These are phyloP conservation scores for Jatropha podagrica DNA, from an alignment of 441 rosid species.

Conservation along the genomic window DNA sequence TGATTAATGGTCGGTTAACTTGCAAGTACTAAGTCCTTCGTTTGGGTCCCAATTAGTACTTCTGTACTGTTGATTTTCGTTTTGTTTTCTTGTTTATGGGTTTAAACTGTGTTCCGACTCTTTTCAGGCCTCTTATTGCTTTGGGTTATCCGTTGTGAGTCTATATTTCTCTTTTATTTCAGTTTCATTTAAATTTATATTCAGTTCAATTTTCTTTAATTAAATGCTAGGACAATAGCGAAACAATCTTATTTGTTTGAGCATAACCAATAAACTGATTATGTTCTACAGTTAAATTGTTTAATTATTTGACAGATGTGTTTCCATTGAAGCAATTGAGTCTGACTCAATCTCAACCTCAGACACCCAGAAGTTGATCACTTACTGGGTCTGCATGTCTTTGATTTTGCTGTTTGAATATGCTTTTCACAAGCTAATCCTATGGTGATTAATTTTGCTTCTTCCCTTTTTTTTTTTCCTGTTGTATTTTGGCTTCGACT, in stretches of 20 bases:
- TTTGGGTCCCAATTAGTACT: neutral
- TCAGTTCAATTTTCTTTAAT: too few relatives aligned
- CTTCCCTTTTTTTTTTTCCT: neutral
- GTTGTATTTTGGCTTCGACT: too few relatives aligned
- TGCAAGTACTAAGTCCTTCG: neutral
- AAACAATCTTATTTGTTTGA: too few relatives aligned
- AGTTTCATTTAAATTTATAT: too few relatives aligned
- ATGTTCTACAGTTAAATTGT: too few relatives aligned
- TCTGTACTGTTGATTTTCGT: neutral
- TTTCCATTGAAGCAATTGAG: constrained; percentile 37
- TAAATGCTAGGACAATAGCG: too few relatives aligned
- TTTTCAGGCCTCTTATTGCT: constrained; percentile 33
- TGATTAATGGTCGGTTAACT: neutral
- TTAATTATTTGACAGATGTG: constrained; percentile 23
- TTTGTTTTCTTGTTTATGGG: neutral
- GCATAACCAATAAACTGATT: too few relatives aligned
- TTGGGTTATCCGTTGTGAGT: constrained; percentile 39
- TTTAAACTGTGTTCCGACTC: neutral
- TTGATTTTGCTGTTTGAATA: constrained; percentile 35
- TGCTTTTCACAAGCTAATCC: constrained; percentile 27
- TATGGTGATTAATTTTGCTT: constrained; percentile 25
- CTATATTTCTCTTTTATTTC: neutral
- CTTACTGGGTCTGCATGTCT: constrained; percentile 39
- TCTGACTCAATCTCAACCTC: constrained; percentile 18
- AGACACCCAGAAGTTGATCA: constrained; percentile 29